These are phyloP conservation scores for Marchantia paleacea DNA, from an alignment of 225 moss, liverwort and hornwort genomes.

Conservation along the genomic window DNA sequence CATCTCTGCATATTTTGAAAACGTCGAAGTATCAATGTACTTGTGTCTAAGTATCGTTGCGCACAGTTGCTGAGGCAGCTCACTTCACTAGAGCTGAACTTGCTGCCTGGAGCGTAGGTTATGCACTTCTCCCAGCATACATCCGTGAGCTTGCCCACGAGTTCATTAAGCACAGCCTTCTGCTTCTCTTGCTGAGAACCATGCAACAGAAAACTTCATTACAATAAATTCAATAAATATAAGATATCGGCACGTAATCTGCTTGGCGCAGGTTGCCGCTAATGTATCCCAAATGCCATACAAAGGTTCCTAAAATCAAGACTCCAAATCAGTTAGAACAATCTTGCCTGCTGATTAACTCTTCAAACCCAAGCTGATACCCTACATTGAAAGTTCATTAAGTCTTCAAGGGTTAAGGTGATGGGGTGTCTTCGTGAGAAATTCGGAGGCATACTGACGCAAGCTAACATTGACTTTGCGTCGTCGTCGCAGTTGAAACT, in stretches of 20 bases:
- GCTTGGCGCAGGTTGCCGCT: too few relatives aligned
- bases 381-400: not conserved
- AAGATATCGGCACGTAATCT: not conserved
- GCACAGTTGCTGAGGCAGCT: constrained; percentile 92
- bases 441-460: too few relatives aligned
- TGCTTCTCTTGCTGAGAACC: constrained; percentile 93
- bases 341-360: too few relatives aligned
- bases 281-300: not conserved
- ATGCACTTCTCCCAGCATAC: constrained; percentile 99
- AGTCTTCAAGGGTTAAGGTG: too few relatives aligned
- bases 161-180: constrained; percentile 88
- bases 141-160: constrained; percentile 97
- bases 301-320: not conserved
- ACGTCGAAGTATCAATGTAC: constrained; percentile 89
- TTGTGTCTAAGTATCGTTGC: constrained; percentile 88
- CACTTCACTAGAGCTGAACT: constrained; percentile 90
- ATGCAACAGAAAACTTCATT: not conserved
- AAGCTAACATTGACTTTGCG: too few relatives aligned
- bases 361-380: not conserved
- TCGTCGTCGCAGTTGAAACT: too few relatives aligned
- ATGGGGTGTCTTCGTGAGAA: too few relatives aligned
- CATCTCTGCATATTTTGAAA: constrained; percentile 82
- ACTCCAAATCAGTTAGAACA: not conserved
- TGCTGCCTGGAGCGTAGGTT: constrained; percentile 83
- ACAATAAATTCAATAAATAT: not conserved